Percentiles rank a stretch among this genome's conserved stretches.
Conservation (phyloP, 2,329 filamentous ascomycete species). For the Pseudogymnoascus sp. region DNA sequence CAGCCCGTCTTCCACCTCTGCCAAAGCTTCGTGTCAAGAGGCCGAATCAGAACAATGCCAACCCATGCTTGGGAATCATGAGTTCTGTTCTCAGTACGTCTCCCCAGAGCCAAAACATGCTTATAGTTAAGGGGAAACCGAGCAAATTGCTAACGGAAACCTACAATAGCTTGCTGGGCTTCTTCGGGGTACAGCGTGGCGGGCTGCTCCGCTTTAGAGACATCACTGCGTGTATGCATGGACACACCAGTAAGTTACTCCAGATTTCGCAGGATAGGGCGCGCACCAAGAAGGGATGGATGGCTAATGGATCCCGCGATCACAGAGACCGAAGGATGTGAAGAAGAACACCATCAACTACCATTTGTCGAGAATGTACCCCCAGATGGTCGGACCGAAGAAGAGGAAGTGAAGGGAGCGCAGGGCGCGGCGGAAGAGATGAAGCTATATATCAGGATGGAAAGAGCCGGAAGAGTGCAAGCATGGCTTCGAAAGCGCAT, state of each 20-base stretch:
- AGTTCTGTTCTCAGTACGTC: constrained; percentile 54
- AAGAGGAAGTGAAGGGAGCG: constrained; percentile 45
- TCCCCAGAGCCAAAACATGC: constrained; percentile 8
- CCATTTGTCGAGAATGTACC: constrained; percentile 71
- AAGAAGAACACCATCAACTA: constrained; percentile 84
- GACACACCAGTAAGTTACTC: constrained; percentile 58
- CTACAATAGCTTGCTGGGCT: constrained; percentile 66
- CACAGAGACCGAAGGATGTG: constrained; percentile 44
- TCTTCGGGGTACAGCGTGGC: constrained; percentile 60
- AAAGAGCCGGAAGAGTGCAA: not conserved
- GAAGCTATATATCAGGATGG: constrained; percentile 2
- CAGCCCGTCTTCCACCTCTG: constrained; percentile 43
- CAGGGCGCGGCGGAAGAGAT: not conserved
- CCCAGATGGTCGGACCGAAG: constrained; percentile 62
- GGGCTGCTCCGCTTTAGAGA: constrained; percentile 51
- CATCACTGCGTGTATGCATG: constrained; percentile 62
- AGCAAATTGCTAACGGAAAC: constrained; percentile 6
- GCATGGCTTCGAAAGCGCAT: not conserved
- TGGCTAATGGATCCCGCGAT: constrained; percentile 10
- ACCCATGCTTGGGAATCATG: constrained; percentile 60
- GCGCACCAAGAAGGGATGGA: not conserved
- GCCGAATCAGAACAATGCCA: constrained; percentile 52
- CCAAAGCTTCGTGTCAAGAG: constrained; percentile 55
- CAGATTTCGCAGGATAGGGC: constrained; percentile 13
- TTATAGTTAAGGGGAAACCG: not conserved